phyloP scores from a whole-genome alignment of 108 stramenopile species.

The Cyclotella sp. region DNA sequence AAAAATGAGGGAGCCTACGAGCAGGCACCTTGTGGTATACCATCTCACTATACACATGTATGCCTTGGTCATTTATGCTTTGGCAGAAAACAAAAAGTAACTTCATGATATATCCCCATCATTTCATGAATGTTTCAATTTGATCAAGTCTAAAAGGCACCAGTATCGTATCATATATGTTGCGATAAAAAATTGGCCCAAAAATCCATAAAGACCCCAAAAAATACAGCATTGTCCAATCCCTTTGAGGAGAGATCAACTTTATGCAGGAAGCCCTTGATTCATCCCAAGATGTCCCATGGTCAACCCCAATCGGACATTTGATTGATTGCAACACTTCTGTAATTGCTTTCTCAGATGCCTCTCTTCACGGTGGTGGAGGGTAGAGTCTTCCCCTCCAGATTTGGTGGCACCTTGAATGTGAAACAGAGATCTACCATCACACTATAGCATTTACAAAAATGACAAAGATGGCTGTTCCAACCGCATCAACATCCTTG shows the following conservation, averaged over 20 bases:
- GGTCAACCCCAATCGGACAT: slow-evolving; percentile 3
- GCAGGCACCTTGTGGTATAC: slow-evolving; percentile 2
- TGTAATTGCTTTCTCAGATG: not conserved
- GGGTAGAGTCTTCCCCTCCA: not conserved
- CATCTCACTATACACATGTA: slow-evolving; percentile 17
- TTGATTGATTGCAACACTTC: not conserved
- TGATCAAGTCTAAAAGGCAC: not conserved
- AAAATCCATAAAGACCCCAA: too few relatives aligned
- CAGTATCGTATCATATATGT: too few relatives aligned
- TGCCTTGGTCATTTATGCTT: not conserved
- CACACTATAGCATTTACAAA: not conserved
- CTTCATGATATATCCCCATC: not conserved
- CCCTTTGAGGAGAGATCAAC: too few relatives aligned
- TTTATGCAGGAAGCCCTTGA: too few relatives aligned
- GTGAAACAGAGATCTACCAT: not conserved
- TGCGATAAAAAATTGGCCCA: too few relatives aligned
- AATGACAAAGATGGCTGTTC: not conserved
- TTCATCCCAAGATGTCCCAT: not conserved
- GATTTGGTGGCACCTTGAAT: slow-evolving; percentile 3
- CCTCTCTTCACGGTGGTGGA: not conserved
- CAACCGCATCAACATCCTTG: slow-evolving; percentile 6
- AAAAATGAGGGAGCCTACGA: slow-evolving; percentile 1
- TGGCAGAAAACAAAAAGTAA: not conserved
- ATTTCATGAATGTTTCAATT: not conserved
- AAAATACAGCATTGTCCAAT: too few relatives aligned